Evolutionary conservation across 1,284 basidiomycete species (phyloP), one percentile per base, ranked within the genome.

Genomic region (Ganoderma sinense): DNA sequence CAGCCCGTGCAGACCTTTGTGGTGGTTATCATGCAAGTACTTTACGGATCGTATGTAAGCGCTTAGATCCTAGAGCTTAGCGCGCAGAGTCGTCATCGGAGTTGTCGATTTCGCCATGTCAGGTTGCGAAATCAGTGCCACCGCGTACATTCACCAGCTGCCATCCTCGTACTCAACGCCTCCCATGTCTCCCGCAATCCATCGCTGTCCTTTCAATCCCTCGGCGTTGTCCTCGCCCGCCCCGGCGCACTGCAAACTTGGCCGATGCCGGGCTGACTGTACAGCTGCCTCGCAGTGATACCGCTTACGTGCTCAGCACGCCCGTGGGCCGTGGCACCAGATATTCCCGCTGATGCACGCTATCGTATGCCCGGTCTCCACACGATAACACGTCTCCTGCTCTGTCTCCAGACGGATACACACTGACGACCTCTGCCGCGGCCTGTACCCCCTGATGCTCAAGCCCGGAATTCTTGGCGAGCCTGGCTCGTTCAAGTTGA

Each of bases 381-480:
- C 2, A n/a, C 13, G 36, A 33, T 33, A n/a, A 39, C 33, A 4
- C 31, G 10, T 5, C 23, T n/a, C 20, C 58, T 14, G 18, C 33
- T n/a, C 39, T 26, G 23, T n/a, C 36, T n/a, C 23, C 59, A 61
- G 23, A 26, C 23, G n/a, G 48, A 51, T 23, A 23, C 48, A 51
- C 23, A 14, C 4, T 51, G 48, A n/a, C 36, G 40, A n/a, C 43
- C 26, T 33, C 11, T n/a, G 23, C 23, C 2, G 26, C 60, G 14
- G 11, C 36, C 53, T 36, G 26, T 11, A 33, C 20, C 23, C 40
- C 60, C 58, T 62, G 23, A 73, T 73, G 72, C 68, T 68, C 48
- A 73, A 73, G 66, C 63, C 61, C 23, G 72, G 72, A 20, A 45
- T 73, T 53, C 69, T 73, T 31, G 70, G 69, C 1, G 70, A 66